A percentile compares a stretch with the other conserved stretches of the same genome.
Conservation (phyloP, 345 rosid species). For the Psidium guajava region DNA sequence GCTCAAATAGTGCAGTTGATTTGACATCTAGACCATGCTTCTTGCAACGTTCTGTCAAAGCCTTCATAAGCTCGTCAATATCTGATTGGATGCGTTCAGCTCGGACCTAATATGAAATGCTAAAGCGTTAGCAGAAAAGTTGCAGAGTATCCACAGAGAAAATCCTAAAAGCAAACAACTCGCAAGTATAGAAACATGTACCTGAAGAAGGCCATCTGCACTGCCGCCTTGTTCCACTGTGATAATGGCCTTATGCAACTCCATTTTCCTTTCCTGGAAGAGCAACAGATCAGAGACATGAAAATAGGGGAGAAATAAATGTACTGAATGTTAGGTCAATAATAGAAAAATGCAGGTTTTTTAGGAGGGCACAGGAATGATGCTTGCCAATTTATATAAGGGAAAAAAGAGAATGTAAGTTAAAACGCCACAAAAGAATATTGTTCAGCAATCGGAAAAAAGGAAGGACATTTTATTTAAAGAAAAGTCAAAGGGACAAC, state of each 20-base stretch:
- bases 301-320: neutral
- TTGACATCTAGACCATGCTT: slow-evolving; percentile 75
- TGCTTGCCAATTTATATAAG: neutral
- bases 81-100: slow-evolving; percentile 95
- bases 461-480: neutral
- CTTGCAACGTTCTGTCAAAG: slow-evolving; percentile 65
- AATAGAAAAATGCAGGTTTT: neutral
- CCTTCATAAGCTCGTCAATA: slow-evolving; percentile 85
- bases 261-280: slow-evolving; percentile 65
- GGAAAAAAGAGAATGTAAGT: neutral
- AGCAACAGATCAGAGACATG: neutral
- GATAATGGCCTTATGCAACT: slow-evolving; percentile 79
- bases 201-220: slow-evolving; percentile 96
- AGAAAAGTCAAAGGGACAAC: neutral
- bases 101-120: slow-evolving; percentile 47
- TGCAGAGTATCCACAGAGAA: neutral
- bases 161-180: neutral
- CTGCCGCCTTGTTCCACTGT: slow-evolving; percentile 94
- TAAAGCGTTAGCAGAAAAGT: neutral
- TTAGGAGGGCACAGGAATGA: neutral
- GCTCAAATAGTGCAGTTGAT: slow-evolving; percentile 69
- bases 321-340: neutral
- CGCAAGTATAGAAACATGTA: slow-evolving; percentile 2
- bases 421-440: neutral
- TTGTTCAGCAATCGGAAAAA: neutral